A percentile compares a stretch with the other conserved stretches of the same genome.
Conservation (phyloP, 228 moss, liverwort and hornwort genomes). For the Sphagnum fallax region DNA sequence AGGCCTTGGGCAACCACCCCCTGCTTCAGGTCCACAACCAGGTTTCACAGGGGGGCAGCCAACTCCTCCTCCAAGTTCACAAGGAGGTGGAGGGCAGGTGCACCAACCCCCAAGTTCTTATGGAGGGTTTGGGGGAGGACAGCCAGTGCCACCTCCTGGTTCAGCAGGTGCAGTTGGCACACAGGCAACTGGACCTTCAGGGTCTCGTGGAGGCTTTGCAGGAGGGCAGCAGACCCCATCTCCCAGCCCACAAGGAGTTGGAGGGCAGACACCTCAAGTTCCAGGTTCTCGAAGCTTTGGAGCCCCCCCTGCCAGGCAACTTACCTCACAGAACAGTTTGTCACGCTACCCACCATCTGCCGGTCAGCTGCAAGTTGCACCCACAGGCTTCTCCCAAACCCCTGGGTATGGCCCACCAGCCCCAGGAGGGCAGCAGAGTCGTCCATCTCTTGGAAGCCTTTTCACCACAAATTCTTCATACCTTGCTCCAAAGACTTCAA, state of each 20-base stretch:
- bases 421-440: slow-evolving; percentile 12
- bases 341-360: slow-evolving; percentile 53
- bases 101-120: slow-evolving; percentile 11
- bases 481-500: slow-evolving; percentile 8
- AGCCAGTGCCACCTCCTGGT: slow-evolving; percentile 16
- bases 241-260: slow-evolving; percentile 22
- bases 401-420: slow-evolving; percentile 37
- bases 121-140: slow-evolving; percentile 13
- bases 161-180: slow-evolving; percentile 19
- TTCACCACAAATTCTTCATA: slow-evolving; percentile 53
- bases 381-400: slow-evolving; percentile 38
- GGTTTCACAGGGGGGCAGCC: slow-evolving; percentile 13
- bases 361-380: slow-evolving; percentile 54
- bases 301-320: slow-evolving; percentile 25
- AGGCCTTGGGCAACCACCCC: slow-evolving; percentile 17
- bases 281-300: slow-evolving; percentile 14
- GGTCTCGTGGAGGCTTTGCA: slow-evolving; percentile 24
- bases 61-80: slow-evolving; percentile 11
- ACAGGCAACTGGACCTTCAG: slow-evolving; percentile 18
- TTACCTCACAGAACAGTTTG: slow-evolving; percentile 41
- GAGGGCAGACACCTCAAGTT: slow-evolving; percentile 16
- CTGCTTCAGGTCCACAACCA: slow-evolving; percentile 10
- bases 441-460: slow-evolving; percentile 50
- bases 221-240: slow-evolving; percentile 35
- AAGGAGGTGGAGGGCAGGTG: slow-evolving; percentile 10